Base-by-base conservation (phyloP, 169 alveolate genomes). In the Cryptosporidium felis region DNA sequence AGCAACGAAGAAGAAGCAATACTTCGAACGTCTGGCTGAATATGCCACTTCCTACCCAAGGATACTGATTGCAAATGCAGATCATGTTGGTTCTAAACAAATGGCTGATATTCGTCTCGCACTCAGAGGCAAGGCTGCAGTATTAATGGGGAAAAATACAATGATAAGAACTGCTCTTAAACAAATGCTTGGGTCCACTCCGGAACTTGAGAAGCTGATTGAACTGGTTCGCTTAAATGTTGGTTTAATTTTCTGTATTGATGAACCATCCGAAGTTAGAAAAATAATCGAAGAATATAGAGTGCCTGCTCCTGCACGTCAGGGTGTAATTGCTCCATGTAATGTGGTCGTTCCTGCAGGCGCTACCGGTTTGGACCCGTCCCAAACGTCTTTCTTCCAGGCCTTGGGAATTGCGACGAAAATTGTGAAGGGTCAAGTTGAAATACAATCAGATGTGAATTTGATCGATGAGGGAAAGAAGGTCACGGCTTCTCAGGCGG, bases 341-440 rank as follows among this genome's bases (percentile, higher is more conserved):
- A 98, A 97, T 89, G 99, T 98, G 63, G 93, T 93, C 91, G 96
- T 98, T 66, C 99, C 99, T 10, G 98, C 99, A 45, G 99, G 99
- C 9, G 97, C 99, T 32, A 98, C 99, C 34, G 99, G 99, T 67
- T 93, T 98, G 96, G 99, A 98, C 89, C 99, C 99, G 36, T 96
- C 99, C 30, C 98, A 96, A 92, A 98, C 99, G 34, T 94, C 97
- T 60, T 98, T 98, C 97, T 98, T 98, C 98, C 99, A 98, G 91
- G 98, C 99, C 41, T 93, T 98, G 82, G 98, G 98, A 81, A 97
- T 98, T 82, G 96, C 99, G 12, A 98, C 99, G 74, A 98, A 98
- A 92, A 97, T 98, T 89, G 98, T 95, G 85, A 97, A 97, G 94
- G 98, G 99, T 58, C 98, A 97, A 90, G 97, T 98, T 80, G 99